Conservation (phyloP, 2,329 filamentous ascomycete species). For the Fusarium clavum region DNA sequence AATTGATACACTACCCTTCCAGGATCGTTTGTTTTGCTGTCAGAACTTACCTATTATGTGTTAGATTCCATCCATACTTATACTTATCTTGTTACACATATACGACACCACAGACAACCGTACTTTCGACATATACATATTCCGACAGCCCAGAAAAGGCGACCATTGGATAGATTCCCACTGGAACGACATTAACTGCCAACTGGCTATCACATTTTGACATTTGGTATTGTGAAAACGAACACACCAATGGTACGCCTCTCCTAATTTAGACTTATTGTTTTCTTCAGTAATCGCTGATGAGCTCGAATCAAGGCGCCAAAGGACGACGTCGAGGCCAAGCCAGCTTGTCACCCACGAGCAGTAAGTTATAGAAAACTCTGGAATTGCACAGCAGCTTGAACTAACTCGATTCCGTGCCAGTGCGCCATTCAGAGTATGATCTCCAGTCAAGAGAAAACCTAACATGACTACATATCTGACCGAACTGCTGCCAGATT, state of each 20-base stretch:
- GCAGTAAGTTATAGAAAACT: slow-evolving; percentile 68
- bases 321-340: slow-evolving; percentile 76
- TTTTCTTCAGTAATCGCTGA: slow-evolving; percentile 10
- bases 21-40: background rate
- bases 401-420: slow-evolving; percentile 9
- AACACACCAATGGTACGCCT: slow-evolving; percentile 21
- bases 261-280: no score
- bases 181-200: background rate
- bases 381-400: background rate
- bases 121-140: background rate
- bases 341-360: slow-evolving; percentile 86
- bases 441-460: background rate
- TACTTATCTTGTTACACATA: background rate
- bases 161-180: background rate
- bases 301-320: slow-evolving; percentile 48
- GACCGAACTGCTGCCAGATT: slow-evolving; percentile 66
- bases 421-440: slow-evolving; percentile 92
- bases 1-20: background rate
- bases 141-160: background rate
- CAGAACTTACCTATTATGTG: background rate
- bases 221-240: background rate
- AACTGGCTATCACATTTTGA: background rate
- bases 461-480: background rate
- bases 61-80: background rate
- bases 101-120: background rate